phyloP scores from a whole-genome alignment of 345 rosid genomes.

The Syzygium oleosum region DNA sequence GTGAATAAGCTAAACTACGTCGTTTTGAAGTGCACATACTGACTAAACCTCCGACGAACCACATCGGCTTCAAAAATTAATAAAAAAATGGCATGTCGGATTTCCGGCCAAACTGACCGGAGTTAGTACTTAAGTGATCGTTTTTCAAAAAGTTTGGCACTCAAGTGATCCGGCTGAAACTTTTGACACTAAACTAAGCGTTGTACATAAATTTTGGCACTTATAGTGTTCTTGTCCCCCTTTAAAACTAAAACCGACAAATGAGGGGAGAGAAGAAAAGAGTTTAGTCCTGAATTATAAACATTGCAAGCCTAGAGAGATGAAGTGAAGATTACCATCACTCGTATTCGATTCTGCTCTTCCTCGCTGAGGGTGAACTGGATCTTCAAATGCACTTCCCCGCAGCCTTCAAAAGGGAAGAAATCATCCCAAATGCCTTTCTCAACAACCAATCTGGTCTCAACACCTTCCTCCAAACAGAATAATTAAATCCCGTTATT shows the following conservation, averaged over 20 bases:
- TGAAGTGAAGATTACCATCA: slow-evolving; percentile 31
- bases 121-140: no score
- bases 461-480: slow-evolving; percentile 40
- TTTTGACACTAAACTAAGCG: no score
- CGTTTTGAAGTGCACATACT: no score
- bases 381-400: slow-evolving; percentile 66
- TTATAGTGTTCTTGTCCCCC: no score
- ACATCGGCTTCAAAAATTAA: no score
- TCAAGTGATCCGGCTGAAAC: no score
- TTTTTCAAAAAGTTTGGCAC: no score
- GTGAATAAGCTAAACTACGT: no score
- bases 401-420: slow-evolving; percentile 62
- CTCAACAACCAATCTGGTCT: slow-evolving; percentile 69
- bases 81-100: no score
- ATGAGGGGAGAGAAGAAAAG: background rate
- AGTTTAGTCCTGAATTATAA: background rate
- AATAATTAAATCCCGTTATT: slow-evolving; percentile 8
- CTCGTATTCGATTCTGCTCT: slow-evolving; percentile 58
- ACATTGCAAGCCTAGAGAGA: background rate
- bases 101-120: no score
- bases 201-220: no score
- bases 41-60: no score
- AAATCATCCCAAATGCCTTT: slow-evolving; percentile 65
- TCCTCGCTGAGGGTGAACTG: slow-evolving; percentile 77
- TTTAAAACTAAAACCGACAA: background rate